Percentiles rank a stretch among this genome's conserved stretches.
Conservation (phyloP, 176 grass and related monocot species). For the Aegilops bicornis region DNA sequence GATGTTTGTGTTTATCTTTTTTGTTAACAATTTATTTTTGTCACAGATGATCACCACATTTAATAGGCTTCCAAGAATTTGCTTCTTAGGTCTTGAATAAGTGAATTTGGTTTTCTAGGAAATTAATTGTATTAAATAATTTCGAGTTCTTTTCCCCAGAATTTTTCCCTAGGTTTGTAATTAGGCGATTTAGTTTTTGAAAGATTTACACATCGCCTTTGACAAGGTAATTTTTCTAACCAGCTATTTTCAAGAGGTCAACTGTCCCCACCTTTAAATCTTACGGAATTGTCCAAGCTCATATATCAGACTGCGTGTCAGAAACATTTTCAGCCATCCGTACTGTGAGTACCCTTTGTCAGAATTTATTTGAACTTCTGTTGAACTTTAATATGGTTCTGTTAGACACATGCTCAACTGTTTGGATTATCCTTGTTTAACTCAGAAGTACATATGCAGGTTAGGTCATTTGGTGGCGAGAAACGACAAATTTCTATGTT, state of each 20-base stretch:
- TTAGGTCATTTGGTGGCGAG: constrained; percentile 94
- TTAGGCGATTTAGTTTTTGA: not conserved
- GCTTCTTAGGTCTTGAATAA: not conserved
- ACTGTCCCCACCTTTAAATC: constrained; percentile 88
- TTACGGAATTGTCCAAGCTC: constrained; percentile 83
- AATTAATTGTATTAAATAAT: not conserved
- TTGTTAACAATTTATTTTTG: not conserved
- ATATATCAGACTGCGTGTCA: constrained; percentile 83
- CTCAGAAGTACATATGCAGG: constrained; percentile 47
- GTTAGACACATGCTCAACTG: not conserved
- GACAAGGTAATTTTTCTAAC: constrained; percentile 28
- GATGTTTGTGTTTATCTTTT: not conserved
- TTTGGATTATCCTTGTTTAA: constrained; percentile 33
- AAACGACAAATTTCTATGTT: constrained; percentile 89
- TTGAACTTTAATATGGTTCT: constrained; percentile 20
- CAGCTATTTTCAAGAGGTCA: constrained; percentile 98
- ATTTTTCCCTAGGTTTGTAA: not conserved
- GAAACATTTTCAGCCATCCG: constrained; percentile 97
- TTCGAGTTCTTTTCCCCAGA: not conserved
- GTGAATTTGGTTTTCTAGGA: not conserved
- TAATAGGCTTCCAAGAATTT: not conserved
- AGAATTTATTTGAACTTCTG: not conserved
- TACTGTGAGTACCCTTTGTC: constrained; percentile 63
- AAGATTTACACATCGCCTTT: constrained; percentile 1
- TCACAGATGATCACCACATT: not conserved